Evolutionary conservation across 306 rosid genomes (phyloP).

Genomic region (Begonia fuchsioides): DNA sequence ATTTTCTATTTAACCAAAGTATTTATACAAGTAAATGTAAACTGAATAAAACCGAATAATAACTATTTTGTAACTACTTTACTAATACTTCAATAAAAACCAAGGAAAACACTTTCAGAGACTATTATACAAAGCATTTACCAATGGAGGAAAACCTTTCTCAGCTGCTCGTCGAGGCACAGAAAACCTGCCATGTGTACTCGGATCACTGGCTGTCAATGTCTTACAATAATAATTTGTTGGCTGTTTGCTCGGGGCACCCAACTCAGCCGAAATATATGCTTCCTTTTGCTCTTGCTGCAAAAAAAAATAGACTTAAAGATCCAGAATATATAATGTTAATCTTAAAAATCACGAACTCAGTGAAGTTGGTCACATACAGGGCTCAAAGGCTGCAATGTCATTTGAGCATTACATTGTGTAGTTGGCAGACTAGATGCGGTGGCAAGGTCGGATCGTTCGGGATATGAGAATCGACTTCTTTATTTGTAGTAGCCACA

Average conservation of each 20-base stretch:
- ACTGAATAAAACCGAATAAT: too few relatives aligned
- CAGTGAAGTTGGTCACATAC: constrained; percentile 26
- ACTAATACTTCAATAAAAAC: too few relatives aligned
- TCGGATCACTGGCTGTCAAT: constrained; percentile 95
- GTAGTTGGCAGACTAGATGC: constrained; percentile 91
- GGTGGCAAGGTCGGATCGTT: constrained; percentile 96
- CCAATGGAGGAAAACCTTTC: constrained; percentile 97
- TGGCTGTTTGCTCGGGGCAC: constrained; percentile 83
- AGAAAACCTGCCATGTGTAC: constrained; percentile 97
- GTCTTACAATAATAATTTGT: constrained; percentile 91
- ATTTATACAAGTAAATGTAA: too few relatives aligned
- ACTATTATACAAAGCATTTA: constrained; percentile 9
- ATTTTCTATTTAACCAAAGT: too few relatives aligned
- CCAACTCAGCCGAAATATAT: constrained; percentile 79
- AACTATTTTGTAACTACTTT: too few relatives aligned
- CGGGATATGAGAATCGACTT: constrained; percentile 81
- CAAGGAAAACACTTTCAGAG: not conserved
- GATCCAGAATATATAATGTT: constrained; percentile 3
- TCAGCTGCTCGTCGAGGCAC: constrained; percentile 99
- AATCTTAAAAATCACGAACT: constrained; percentile 5
- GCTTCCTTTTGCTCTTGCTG: too few relatives aligned
- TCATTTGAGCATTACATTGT: constrained; percentile 91
- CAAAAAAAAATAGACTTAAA: constrained; percentile 12
- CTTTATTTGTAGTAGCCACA: constrained; percentile 88
- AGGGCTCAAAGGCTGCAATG: constrained; percentile 77